Base-by-base conservation (phyloP, 2,329 filamentous ascomycete species). In the Thelonectria discophora region DNA sequence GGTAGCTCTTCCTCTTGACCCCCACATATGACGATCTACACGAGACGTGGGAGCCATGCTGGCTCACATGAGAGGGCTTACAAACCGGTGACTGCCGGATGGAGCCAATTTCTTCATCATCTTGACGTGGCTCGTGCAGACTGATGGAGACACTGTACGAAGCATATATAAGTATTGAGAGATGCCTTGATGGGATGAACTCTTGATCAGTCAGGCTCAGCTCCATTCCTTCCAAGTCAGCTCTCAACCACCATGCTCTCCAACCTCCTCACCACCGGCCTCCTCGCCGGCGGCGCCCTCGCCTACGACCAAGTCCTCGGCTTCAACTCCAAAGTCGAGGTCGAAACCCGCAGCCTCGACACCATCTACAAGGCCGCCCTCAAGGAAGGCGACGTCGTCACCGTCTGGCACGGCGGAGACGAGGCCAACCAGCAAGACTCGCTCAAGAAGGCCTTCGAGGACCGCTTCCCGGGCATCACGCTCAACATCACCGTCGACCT, bases 401-500 rank as follows among this genome's bases (percentile, higher is more conserved):
- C 79, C 0, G 57, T 80, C 4, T 82, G 79, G 79, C 80, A 81
- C 42, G 82, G 82, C 2, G 82, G 82, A n/a, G 81, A 83, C 37
- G 80, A 83, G 58, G 65, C 65, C 27, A 69, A 66, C 43, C 78
- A 81, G 51, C 77, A 78, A 34, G 68, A 79, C 55, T 27, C 11
- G 1, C 60, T 83, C 13, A 83, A 81, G 65, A 42, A 70, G 3
- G 75, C 75, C 1, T 85, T 84, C 62, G 81, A 83, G 63, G 63
- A 68, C 1, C 73, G 75, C 0, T 86, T 85, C 65, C 83, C 83
- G 0, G 78, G 78, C 9, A 79, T 85, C 60, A 81, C 77, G 4
- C 77, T 86, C 15, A 84, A 86, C 65, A 51, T 84, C 37, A 85
- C 84, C 0, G 81, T 86, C 45, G 83, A 86, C 60, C 68, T 86